Evolutionary conservation across 345 rosid species (phyloP).

Genomic region (Linum trigynum): DNA sequence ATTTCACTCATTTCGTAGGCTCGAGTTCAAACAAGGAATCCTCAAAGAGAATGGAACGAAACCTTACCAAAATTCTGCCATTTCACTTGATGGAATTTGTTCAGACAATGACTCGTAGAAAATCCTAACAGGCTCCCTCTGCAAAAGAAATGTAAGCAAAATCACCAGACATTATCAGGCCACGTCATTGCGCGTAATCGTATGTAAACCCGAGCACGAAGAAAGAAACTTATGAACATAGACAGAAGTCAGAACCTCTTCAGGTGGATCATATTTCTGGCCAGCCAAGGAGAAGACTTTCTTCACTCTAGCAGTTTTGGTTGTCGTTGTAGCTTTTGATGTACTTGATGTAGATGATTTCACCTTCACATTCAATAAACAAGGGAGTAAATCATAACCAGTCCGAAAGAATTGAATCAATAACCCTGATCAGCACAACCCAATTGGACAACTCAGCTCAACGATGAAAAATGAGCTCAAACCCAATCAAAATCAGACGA

Average conservation of each 20-base stretch:
- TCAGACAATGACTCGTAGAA: slow-evolving; percentile 77
- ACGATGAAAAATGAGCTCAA: background rate
- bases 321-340: slow-evolving; percentile 35
- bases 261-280: slow-evolving; percentile 81
- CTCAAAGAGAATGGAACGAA: slow-evolving; percentile 11
- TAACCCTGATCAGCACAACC: slow-evolving; percentile 5
- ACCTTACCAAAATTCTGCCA: slow-evolving; percentile 92
- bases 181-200: background rate
- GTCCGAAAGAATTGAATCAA: slow-evolving; percentile 5
- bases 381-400: slow-evolving; percentile 15
- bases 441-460: slow-evolving; percentile 9
- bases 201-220: slow-evolving; percentile 5
- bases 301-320: slow-evolving; percentile 49
- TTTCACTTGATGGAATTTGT: slow-evolving; percentile 81
- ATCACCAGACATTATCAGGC: slow-evolving; percentile 1
- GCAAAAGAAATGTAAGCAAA: slow-evolving; percentile 14
- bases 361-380: slow-evolving; percentile 31
- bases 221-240: slow-evolving; percentile 1
- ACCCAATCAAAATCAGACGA: background rate
- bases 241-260: slow-evolving; percentile 46
- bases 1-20: background rate
- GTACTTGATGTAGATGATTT: slow-evolving; percentile 39
- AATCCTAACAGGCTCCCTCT: slow-evolving; percentile 95
- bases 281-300: slow-evolving; percentile 77
- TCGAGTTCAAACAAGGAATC: background rate